phyloP scores from a whole-genome alignment of 306 rosid species.

The Alnus glutinosa region DNA sequence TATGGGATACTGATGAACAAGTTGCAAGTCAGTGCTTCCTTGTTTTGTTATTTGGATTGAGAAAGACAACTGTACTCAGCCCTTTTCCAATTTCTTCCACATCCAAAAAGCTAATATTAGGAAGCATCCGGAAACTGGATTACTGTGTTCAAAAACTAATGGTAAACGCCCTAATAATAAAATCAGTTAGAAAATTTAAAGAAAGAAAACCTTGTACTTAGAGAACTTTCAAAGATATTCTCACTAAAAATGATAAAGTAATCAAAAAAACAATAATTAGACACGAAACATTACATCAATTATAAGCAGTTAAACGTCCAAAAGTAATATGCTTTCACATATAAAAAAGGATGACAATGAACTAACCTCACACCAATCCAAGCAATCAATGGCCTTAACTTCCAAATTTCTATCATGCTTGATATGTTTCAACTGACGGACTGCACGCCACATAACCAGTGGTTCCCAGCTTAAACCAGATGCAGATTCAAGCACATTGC shows the following conservation, averaged over 20 bases:
- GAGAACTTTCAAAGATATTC: too few species aligned
- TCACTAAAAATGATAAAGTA: not conserved
- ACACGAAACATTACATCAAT: not conserved
- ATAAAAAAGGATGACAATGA: constrained; percentile 3
- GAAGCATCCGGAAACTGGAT: not conserved
- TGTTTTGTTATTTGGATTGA: too few species aligned
- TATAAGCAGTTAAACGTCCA: not conserved
- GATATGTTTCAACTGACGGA: constrained; percentile 49
- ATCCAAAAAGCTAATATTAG: not conserved
- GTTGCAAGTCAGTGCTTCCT: not conserved
- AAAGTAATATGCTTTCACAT: not conserved
- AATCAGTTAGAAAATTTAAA: not conserved
- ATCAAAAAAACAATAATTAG: not conserved
- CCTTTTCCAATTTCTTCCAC: not conserved
- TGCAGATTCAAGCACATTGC: constrained; percentile 64
- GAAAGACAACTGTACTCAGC: not conserved
- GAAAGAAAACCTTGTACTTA: not conserved
- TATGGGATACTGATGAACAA: not conserved
- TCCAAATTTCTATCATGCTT: constrained; percentile 46
- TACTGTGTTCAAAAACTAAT: not conserved
- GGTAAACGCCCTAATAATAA: not conserved
- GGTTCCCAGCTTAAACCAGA: constrained; percentile 95
- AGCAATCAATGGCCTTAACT: constrained; percentile 77
- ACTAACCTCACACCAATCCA: constrained; percentile 88
- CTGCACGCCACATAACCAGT: constrained; percentile 94